Base-by-base conservation (phyloP, 495 filamentous ascomycete genomes). In the Penicillium lagena region DNA sequence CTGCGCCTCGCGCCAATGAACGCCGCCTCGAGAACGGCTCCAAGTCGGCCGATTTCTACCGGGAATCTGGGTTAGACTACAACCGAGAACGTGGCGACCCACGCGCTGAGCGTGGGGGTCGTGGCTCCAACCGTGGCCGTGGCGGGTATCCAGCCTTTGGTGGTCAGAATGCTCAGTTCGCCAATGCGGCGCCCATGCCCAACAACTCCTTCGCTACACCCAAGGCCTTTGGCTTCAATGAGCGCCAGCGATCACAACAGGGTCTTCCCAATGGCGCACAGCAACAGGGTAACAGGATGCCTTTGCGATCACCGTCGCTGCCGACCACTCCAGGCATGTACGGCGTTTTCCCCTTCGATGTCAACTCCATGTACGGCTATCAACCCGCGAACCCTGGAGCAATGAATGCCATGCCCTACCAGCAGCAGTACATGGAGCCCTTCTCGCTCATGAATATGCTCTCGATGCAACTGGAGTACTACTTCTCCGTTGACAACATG, bases 401-500 rank as follows among this genome's bases (percentile, higher is more conserved):
- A 6, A 81, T 87, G 75, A 80, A 68, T 40, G 77, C 81, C n/a
- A 54, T 78, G 29, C 81, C 81, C 4, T 90, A 76, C 49, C 75
- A 72, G 51, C 66, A 73, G 15, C 66, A 73, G 15, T 83, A 76
- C 50, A 61, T 79, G 56, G 81, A 81, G 45, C 71, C 71, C 9
- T 75, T 68, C 44, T 66, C 73, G 12, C 52, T 85, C 12, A 68
- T 83, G 42, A 52, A 50, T 39, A 75, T 80, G 70, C 75, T 85
- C 10, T 73, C 74, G 39, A 72, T 79, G 56, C 90, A 96, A 63
- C 67, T 96, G 66, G 58, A 61, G 54, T 97, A 97, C 67, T 98
- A 97, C 63, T 93, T 98, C 67, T 97, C 90, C 0, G 76, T 95
- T 8, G 89, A 97, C 51, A 97, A 97, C 61, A 78, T 96, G 43